Conservation (phyloP, 169 alveolate species). For the Plasmodium knowlesi region DNA sequence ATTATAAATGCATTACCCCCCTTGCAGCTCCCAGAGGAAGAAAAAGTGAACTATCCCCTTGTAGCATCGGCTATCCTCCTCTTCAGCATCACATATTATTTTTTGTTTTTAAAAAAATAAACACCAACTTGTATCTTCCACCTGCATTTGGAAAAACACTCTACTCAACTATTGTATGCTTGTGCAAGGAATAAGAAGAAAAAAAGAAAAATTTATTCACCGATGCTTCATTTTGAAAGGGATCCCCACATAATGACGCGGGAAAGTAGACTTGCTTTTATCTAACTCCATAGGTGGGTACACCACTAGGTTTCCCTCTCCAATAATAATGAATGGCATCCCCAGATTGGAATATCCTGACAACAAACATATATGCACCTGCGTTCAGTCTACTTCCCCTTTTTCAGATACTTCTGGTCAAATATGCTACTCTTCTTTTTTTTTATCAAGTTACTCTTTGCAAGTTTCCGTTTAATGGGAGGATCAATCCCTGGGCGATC, state of each 20-base stretch:
- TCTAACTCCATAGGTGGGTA: background rate
- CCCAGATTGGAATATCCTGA: background rate
- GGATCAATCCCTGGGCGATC: background rate
- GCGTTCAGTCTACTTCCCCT: background rate
- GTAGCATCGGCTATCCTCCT: conserved; percentile 15
- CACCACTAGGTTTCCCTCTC: background rate
- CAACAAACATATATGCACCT: background rate
- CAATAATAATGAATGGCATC: background rate
- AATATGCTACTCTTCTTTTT: conserved; percentile 57
- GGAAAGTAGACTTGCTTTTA: background rate
- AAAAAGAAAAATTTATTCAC: background rate
- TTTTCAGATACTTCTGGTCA: conserved; percentile 48
- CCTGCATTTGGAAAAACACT: background rate
- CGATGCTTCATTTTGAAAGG: background rate
- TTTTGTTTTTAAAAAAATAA: conserved; percentile 27
- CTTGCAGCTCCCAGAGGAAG: conserved; percentile 32
- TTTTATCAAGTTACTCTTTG: conserved; percentile 26
- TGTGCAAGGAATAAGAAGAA: background rate
- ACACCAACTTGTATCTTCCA: background rate
- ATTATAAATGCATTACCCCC: background rate
- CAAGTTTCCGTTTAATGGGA: background rate
- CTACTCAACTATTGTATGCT: background rate
- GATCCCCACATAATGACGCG: background rate
- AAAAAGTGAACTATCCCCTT: conserved; percentile 22
- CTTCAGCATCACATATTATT: conserved; percentile 41